phyloP scores from a whole-genome alignment of 2,329 filamentous ascomycete species.

The Talaromyces sp. region DNA sequence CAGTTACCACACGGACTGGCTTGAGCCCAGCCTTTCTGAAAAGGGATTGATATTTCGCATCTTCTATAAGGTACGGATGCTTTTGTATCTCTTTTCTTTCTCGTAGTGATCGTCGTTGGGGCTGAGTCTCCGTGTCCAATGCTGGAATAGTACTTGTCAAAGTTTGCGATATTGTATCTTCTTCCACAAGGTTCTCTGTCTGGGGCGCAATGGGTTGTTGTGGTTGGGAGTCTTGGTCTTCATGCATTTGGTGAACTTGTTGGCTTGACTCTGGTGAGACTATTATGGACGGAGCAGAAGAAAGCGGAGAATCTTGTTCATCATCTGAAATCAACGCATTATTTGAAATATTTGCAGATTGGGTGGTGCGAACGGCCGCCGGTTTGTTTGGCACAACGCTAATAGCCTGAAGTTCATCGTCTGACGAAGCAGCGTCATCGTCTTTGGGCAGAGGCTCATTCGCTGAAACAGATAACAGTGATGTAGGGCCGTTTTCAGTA shows the following conservation, averaged over 20 bases:
- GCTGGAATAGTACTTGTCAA: constrained; percentile 25
- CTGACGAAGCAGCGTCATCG: constrained; percentile 31
- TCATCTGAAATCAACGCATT: constrained; percentile 17
- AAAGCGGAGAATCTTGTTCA: constrained; percentile 36
- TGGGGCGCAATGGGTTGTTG: not conserved
- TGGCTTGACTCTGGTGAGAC: constrained; percentile 6
- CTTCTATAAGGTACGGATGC: constrained; percentile 49
- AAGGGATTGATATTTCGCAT: constrained; percentile 44
- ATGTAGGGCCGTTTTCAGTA: not conserved
- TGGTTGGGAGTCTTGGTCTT: not conserved
- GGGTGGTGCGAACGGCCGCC: constrained; percentile 14
- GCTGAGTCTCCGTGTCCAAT: constrained; percentile 31
- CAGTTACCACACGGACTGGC: constrained; percentile 38
- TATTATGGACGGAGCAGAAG: constrained; percentile 34
- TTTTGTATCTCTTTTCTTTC: constrained; percentile 50
- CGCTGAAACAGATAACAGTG: not conserved
- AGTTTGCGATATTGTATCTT: not conserved
- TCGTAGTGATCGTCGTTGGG: constrained; percentile 38
- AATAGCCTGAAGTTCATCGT: constrained; percentile 39
- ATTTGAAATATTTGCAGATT: constrained; percentile 18
- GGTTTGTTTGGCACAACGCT: constrained; percentile 24
- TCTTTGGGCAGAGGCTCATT: not conserved
- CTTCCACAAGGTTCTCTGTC: not conserved
- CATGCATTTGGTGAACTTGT: constrained; percentile 25
- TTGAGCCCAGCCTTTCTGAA: constrained; percentile 45